These are phyloP conservation scores for Medicago arabica DNA, from an alignment of 306 rosid species.

Conservation along the genomic window DNA sequence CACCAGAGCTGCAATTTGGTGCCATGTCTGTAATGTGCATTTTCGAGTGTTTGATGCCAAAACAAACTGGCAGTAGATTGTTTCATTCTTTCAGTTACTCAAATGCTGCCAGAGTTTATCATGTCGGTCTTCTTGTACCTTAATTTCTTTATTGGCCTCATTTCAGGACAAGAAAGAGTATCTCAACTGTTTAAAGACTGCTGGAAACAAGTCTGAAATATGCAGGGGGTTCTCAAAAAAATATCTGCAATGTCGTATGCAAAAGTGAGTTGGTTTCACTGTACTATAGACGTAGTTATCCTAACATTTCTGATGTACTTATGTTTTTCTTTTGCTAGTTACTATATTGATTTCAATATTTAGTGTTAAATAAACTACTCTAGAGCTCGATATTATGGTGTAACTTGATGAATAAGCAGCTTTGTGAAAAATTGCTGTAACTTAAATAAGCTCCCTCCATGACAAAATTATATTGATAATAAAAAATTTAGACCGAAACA, in stretches of 20 bases:
- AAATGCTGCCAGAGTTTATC: background rate
- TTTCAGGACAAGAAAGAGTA: slow-evolving; percentile 92
- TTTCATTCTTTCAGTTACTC: background rate
- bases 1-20: background rate
- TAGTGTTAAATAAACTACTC: background rate
- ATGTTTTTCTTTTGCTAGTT: slow-evolving; percentile 19
- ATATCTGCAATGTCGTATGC: slow-evolving; percentile 89
- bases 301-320: background rate
- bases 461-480: too few relatives aligned
- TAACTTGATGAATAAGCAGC: background rate
- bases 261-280: slow-evolving; percentile 70
- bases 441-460: too few relatives aligned
- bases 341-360: too few relatives aligned
- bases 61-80: background rate
- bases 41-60: background rate
- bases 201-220: slow-evolving; percentile 72
- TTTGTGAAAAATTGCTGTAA: too few relatives aligned
- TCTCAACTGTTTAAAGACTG: slow-evolving; percentile 76
- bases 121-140: background rate
- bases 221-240: slow-evolving; percentile 82
- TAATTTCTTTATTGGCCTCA: slow-evolving; percentile 7
- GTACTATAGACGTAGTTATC: background rate
- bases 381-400: slow-evolving; percentile 6
- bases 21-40: background rate
- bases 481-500: too few relatives aligned